These are phyloP conservation scores for Euphorbia lathyris DNA, from an alignment of 345 rosid genomes.

Conservation along the genomic window DNA sequence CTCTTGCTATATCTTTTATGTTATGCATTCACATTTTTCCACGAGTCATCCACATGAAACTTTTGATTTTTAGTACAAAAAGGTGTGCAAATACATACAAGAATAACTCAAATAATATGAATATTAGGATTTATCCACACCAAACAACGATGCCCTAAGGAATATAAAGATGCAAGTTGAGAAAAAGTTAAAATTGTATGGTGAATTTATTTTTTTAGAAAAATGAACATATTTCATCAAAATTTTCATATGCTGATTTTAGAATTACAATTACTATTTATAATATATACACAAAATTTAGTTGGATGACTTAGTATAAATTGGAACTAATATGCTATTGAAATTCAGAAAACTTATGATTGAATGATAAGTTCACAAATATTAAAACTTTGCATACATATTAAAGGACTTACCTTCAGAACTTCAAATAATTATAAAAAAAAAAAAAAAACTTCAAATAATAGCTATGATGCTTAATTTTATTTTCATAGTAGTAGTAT, in stretches of 20 bases:
- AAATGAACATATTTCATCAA: background rate
- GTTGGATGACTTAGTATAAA: background rate
- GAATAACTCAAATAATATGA: background rate
- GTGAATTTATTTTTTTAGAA: background rate
- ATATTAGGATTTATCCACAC: background rate
- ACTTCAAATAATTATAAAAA: no score
- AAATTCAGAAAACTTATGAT: background rate
- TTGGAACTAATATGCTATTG: background rate
- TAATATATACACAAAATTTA: background rate
- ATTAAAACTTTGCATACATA: background rate
- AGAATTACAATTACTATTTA: background rate
- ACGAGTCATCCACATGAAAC: background rate
- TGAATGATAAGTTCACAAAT: background rate
- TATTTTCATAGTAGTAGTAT: background rate
- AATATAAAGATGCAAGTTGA: background rate
- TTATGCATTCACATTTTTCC: background rate
- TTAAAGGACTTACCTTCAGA: background rate
- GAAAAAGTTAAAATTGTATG: background rate
- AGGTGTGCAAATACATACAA: background rate
- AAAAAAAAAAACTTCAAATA: no score
- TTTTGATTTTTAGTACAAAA: background rate
- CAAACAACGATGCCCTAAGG: background rate
- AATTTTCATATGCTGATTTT: background rate
- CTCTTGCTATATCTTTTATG: background rate
- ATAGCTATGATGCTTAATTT: background rate